phyloP scores from a whole-genome alignment of 495 filamentous ascomycete species.

The Daldinia grandis region DNA sequence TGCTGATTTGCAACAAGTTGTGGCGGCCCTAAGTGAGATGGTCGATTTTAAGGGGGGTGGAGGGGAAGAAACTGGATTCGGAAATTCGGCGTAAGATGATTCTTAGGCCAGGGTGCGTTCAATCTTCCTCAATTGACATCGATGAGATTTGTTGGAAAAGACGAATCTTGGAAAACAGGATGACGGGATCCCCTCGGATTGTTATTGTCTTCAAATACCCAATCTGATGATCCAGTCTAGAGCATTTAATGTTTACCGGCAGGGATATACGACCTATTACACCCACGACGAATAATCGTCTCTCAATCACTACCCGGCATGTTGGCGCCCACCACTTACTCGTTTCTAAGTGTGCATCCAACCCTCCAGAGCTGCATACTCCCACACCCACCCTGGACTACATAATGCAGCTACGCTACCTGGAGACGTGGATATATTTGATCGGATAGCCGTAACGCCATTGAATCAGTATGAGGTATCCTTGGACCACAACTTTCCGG shows the following conservation, averaged over 20 bases:
- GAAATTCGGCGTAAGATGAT: constrained; percentile 13
- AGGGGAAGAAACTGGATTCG: constrained; percentile 7
- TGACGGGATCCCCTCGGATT: constrained; percentile 32
- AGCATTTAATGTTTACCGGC: constrained; percentile 23
- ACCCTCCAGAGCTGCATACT: constrained; percentile 34
- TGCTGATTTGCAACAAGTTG: constrained; percentile 18
- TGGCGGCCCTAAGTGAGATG: constrained; percentile 21
- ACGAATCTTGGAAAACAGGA: constrained; percentile 13
- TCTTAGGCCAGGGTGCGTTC: constrained; percentile 10
- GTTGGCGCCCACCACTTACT: constrained; percentile 23
- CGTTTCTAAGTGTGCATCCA: constrained; percentile 28
- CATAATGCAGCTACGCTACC: constrained; percentile 27
- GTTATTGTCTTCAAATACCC: constrained; percentile 30
- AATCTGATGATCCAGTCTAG: constrained; percentile 20
- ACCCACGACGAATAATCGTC: constrained; percentile 18
- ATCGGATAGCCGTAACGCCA: constrained; percentile 29
- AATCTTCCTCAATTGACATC: constrained; percentile 23
- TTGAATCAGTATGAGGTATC: constrained; percentile 22
- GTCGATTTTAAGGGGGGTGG: constrained; percentile 10
- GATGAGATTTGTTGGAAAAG: constrained; percentile 16
- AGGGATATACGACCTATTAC: constrained; percentile 36
- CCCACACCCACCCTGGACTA: constrained; percentile 13
- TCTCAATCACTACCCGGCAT: constrained; percentile 20
- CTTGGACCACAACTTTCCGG: constrained; percentile 30
- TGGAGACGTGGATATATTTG: constrained; percentile 21